These are phyloP conservation scores for Oryza meridionalis DNA, from an alignment of 176 grass and related monocot species.

Conservation along the genomic window DNA sequence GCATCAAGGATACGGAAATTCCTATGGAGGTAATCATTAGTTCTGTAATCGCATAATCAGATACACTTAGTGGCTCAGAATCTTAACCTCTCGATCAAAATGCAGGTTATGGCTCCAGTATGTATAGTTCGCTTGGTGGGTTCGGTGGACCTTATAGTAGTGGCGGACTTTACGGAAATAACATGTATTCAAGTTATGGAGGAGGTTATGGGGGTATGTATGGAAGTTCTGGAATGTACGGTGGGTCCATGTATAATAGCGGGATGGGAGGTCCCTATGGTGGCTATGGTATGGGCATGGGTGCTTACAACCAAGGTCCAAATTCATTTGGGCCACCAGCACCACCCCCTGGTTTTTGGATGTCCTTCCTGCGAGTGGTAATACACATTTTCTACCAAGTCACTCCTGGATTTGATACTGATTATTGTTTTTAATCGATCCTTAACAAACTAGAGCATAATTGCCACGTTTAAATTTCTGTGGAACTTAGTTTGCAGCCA, in stretches of 20 bases:
- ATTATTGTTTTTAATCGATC: conserved; percentile 24
- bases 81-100: conserved; percentile 14
- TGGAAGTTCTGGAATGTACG: conserved; percentile 60
- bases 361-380: conserved; percentile 88
- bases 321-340: conserved; percentile 70
- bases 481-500: conserved; percentile 4
- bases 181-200: conserved; percentile 70
- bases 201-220: conserved; percentile 46
- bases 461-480: not conserved
- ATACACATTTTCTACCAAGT: conserved; percentile 13
- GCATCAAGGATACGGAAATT: conserved; percentile 67
- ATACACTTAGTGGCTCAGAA: not conserved
- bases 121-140: conserved; percentile 70
- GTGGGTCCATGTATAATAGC: conserved; percentile 47
- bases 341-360: conserved; percentile 80
- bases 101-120: conserved; percentile 76
- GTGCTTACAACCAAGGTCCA: conserved; percentile 72
- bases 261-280: conserved; percentile 57
- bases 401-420: not conserved
- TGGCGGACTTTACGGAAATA: conserved; percentile 59
- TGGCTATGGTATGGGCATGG: conserved; percentile 62
- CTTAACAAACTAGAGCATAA: not conserved
- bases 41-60: not conserved
- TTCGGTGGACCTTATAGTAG: conserved; percentile 49
- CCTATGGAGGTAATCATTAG: conserved; percentile 68